Evolutionary conservation across 2,329 filamentous ascomycete species (phyloP), one percentile per base, ranked within the genome.

Genomic region (Immersiporthe knoxdaviesiana): DNA sequence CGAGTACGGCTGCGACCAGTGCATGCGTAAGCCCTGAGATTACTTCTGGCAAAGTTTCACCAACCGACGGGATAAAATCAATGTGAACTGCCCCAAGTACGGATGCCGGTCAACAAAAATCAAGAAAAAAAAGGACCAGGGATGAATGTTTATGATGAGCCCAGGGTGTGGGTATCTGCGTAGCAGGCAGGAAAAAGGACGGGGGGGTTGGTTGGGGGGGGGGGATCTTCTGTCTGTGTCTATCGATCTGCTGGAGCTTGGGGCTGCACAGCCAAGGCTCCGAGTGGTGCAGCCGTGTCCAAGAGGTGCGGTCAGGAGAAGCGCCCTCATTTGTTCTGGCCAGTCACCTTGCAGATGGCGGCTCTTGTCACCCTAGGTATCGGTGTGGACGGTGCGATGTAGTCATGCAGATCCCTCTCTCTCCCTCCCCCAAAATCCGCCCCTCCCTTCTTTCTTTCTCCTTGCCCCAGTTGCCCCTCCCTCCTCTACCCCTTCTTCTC

Each of bases 271-370:
- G 32, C 50, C 30, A 44, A 37, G 27, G 44, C 62, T 35, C 62
- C 30, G 30, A 35, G 16, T 27, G 37, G 27, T 44, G 50, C 52
- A 68, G 66, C 66, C 66, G 66, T 63, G 60, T 64, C 60, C 39
- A 47, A 64, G 66, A 60, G 52, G 62, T 68, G 66, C 61, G 66
- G 66, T 68, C 61, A 68, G 24, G 66, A 44, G 24, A 63, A 32
- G 59, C 14, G 18, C 64, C 54, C 64, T 44, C 52, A 58, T 59
- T 24, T 35, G 56, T 60, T 41, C 66, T 59, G 52, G 52, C 60
- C 61, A 64, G 50, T 68, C 60, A 63, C 52, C 50, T 35, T 68
- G 66, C 66, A 60, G 24, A 56, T 30, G 52, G 52, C 52, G 52
- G 52, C 52, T 56, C 52, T 30, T 56, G 52, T 56, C 52, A 56